These are phyloP conservation scores for Bombardia bombarda DNA, from an alignment of 495 filamentous ascomycete species.

Conservation along the genomic window DNA sequence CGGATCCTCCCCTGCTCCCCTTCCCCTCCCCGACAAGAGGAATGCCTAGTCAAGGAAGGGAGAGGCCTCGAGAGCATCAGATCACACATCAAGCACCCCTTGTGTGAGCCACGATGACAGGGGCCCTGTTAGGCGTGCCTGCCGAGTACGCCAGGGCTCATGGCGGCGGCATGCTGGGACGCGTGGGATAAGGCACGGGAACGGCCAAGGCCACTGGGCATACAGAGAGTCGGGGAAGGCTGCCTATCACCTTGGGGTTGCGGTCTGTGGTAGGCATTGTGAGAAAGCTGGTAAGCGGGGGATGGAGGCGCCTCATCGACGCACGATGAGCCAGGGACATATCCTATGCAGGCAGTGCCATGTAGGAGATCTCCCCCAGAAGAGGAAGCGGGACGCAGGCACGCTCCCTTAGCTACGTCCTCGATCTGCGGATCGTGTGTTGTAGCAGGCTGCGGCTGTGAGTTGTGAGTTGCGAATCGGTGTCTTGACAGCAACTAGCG, in stretches of 20 bases:
- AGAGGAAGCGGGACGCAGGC: not conserved
- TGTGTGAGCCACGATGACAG: slow-evolving; percentile 7
- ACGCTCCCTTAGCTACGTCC: not conserved
- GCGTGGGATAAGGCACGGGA: too few relatives aligned
- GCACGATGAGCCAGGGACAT: slow-evolving; percentile 6
- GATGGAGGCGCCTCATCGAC: slow-evolving; percentile 14
- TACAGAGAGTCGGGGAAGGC: not conserved
- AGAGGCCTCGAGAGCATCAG: slow-evolving; percentile 12
- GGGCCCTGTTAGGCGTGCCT: not conserved
- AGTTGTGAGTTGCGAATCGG: too few relatives aligned
- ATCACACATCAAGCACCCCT: slow-evolving; percentile 5
- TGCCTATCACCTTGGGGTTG: not conserved
- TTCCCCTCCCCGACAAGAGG: slow-evolving; percentile 11
- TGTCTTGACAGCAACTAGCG: not conserved
- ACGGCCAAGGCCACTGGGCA: too few relatives aligned
- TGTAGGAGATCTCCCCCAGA: slow-evolving; percentile 5
- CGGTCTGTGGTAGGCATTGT: slow-evolving; percentile 9
- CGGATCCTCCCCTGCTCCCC: too few relatives aligned
- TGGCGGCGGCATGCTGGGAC: too few relatives aligned
- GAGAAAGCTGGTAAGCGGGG: not conserved
- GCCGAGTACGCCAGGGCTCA: too few relatives aligned
- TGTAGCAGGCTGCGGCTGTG: slow-evolving; percentile 2
- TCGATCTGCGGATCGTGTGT: slow-evolving; percentile 7
- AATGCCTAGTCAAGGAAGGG: slow-evolving; percentile 13
- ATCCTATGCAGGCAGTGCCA: not conserved